phyloP scores from a whole-genome alignment of 2,329 filamentous ascomycete genomes.

The Neofusicoccum laricinum region DNA sequence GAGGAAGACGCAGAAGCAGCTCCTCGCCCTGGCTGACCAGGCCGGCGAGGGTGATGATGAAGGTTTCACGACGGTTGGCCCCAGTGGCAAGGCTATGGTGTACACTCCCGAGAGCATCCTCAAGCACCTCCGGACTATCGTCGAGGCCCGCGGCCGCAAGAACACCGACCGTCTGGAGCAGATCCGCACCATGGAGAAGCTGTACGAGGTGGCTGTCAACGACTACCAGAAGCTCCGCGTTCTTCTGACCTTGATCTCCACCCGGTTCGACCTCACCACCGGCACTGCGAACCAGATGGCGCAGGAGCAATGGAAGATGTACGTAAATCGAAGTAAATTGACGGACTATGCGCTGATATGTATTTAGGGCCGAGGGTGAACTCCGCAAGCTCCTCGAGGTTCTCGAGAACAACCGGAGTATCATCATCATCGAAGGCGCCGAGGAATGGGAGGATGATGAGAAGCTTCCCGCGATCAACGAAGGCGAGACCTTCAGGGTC shows the following conservation, averaged over 20 bases:
- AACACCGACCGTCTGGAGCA: slow-evolving; percentile 95
- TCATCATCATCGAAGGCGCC: slow-evolving; percentile 83
- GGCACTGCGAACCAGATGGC: slow-evolving; percentile 81
- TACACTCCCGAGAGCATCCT: slow-evolving; percentile 98
- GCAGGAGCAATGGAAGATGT: slow-evolving; percentile 92
- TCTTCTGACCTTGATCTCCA: slow-evolving; percentile 85
- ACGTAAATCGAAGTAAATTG: slow-evolving; percentile 22
- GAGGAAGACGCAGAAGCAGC: slow-evolving; percentile 44
- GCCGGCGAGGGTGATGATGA: slow-evolving; percentile 66
- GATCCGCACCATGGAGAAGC: slow-evolving; percentile 96
- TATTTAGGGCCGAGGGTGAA: slow-evolving; percentile 70
- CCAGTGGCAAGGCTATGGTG: slow-evolving; percentile 81
- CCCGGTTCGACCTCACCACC: slow-evolving; percentile 87
- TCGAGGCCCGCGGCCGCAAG: slow-evolving; percentile 97
- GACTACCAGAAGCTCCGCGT: slow-evolving; percentile 95
- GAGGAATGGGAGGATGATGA: slow-evolving; percentile 99
- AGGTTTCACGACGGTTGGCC: slow-evolving; percentile 84
- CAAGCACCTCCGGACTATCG: slow-evolving; percentile 88
- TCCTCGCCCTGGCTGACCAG: slow-evolving; percentile 49
- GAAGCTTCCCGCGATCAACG: slow-evolving; percentile 72
- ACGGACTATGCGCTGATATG: background rate
- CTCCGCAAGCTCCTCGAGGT: slow-evolving; percentile 73
- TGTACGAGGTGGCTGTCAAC: slow-evolving; percentile 80
- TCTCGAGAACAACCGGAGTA: slow-evolving; percentile 74
- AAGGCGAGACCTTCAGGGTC: slow-evolving; percentile 81